These are phyloP conservation scores for Purshia tridentata DNA, from an alignment of 306 rosid species.

Conservation along the genomic window DNA sequence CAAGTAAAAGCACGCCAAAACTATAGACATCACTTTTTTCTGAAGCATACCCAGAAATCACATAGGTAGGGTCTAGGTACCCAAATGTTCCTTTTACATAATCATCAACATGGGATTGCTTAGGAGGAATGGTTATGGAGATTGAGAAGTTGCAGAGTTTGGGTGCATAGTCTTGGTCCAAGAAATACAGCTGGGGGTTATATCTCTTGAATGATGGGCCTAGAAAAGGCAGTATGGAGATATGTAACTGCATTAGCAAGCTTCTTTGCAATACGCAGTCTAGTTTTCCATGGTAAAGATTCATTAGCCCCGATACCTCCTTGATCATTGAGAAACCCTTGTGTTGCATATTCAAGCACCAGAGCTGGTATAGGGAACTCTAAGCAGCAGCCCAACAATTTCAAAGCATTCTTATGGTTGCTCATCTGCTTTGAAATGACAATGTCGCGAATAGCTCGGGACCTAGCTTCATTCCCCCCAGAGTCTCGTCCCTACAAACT, in stretches of 20 bases:
- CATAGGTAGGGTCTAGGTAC: neutral
- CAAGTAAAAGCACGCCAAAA: neutral
- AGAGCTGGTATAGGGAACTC: neutral
- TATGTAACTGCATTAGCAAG: neutral
- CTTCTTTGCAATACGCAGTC: neutral
- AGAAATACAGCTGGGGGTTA: neutral
- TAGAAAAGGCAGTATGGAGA: neutral
- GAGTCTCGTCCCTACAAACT: neutral
- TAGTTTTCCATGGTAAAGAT: neutral
- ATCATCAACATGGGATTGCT: neutral
- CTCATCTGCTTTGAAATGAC: conserved; percentile 1
- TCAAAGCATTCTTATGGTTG: neutral
- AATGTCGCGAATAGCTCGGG: neutral
- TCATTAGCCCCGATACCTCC: neutral
- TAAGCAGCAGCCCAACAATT: neutral
- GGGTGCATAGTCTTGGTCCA: neutral
- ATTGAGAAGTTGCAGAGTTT: neutral
- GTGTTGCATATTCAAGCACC: neutral
- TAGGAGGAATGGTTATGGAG: neutral
- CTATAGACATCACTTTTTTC: neutral
- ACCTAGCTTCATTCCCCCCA: neutral
- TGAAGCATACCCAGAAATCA: rapidly evolving
- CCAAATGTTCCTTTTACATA: neutral
- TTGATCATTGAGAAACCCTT: neutral
- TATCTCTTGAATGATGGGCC: neutral